phyloP scores from a whole-genome alignment of 768 basidiomycete genomes.

The Pisolithus albus region DNA sequence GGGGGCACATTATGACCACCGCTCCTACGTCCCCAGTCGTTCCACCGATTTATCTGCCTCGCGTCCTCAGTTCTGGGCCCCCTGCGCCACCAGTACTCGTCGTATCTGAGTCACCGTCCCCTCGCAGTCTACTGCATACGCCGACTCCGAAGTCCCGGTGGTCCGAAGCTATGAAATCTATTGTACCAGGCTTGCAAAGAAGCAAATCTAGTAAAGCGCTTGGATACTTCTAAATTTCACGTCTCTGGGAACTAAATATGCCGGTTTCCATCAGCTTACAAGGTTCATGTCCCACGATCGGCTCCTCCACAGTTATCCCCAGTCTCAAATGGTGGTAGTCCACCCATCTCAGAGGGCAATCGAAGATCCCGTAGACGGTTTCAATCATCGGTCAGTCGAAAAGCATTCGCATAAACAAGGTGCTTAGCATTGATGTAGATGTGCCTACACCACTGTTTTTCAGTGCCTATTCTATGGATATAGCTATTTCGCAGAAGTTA shows the following conservation, averaged over 20 bases:
- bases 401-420: too few species aligned
- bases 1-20: constrained; percentile 3
- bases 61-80: constrained; percentile 12
- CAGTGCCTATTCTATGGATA: too few species aligned
- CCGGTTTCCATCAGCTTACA: constrained; percentile 1
- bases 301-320: constrained; percentile 1
- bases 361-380: constrained; percentile 8
- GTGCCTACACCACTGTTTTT: too few species aligned
- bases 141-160: constrained; percentile 16
- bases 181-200: constrained; percentile 17
- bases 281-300: constrained; percentile 14
- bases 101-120: constrained; percentile 16
- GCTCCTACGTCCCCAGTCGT: constrained; percentile 4
- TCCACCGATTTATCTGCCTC: constrained; percentile 11
- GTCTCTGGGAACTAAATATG: constrained; percentile 7
- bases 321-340: not conserved
- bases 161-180: constrained; percentile 18
- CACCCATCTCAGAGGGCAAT: not conserved
- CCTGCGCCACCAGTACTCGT: constrained; percentile 9
- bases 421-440: too few species aligned
- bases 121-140: constrained; percentile 10
- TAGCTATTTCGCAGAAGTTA: too few species aligned
- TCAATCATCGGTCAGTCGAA: not conserved
- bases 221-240: not conserved
- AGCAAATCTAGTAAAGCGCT: constrained; percentile 8